Percentiles rank a stretch among this genome's conserved stretches.
Evolutionary conservation across 305 asterid species (phyloP).

Genomic region (Solanum hybrid): DNA sequence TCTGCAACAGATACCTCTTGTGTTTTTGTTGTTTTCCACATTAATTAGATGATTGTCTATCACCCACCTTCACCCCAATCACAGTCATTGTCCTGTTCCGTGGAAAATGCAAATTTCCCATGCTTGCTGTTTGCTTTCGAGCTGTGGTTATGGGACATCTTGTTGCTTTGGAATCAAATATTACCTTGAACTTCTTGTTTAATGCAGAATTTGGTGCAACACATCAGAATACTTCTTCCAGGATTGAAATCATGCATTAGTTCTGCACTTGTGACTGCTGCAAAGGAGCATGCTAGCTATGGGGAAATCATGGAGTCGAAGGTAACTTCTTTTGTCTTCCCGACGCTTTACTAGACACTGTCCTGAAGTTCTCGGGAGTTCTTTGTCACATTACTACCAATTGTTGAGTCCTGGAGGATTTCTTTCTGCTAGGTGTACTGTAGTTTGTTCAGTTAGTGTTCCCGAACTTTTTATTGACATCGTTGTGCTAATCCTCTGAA

Average conservation of each 20-base stretch:
- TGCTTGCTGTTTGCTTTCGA: neutral
- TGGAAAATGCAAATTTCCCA: neutral
- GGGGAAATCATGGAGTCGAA: too few relatives aligned
- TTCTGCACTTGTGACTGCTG: too few relatives aligned
- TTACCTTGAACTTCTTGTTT: neutral
- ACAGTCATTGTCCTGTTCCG: neutral
- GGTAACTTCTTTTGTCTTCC: too few relatives aligned
- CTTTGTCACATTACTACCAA: neutral
- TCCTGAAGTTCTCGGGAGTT: neutral
- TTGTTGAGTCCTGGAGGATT: neutral
- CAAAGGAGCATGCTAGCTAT: too few relatives aligned
- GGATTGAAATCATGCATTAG: too few relatives aligned
- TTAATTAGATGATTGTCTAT: neutral
- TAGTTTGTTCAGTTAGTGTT: neutral
- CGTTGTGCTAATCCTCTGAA: neutral
- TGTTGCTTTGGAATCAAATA: neutral
- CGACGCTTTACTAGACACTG: neutral
- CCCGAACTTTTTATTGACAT: neutral
- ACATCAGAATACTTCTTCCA: too few relatives aligned
- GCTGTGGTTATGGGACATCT: neutral
- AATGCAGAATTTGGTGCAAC: neutral
- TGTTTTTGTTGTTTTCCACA: neutral
- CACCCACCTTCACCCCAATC: neutral
- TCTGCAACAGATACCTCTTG: neutral
- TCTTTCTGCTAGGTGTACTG: neutral